Base-by-base conservation (phyloP, 2,329 filamentous ascomycete species). In the Diaporthe velutina region DNA sequence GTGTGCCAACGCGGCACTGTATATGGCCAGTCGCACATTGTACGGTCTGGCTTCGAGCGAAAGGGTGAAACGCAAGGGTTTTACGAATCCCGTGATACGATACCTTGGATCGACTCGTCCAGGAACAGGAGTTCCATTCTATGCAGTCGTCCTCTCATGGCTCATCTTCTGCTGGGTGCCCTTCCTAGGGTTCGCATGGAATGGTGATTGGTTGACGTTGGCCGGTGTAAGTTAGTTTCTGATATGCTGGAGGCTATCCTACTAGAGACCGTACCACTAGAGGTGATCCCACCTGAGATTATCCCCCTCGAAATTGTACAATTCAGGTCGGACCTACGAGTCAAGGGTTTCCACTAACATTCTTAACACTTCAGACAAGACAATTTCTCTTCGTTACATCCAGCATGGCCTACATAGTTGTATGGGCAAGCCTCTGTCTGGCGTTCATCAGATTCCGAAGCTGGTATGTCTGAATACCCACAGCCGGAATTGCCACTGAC, bases 321-420 rank as follows among this genome's bases (percentile, higher is more conserved):
- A n/a, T n/a, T n/a, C n/a, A n/a, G n/a, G n/a, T n/a, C n/a, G n/a
- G n/a, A n/a, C n/a, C n/a, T n/a, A n/a, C n/a, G n/a, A n/a, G n/a
- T n/a, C n/a, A n/a, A n/a, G n/a, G n/a, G n/a, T n/a, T 17, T 25
- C 30, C 3, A 28, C 45, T 67, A 38, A 66, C 10, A 2, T 13
- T n/a, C 25, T 5, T 15, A 2, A 8, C 10, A 17, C 17, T 38
- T 25, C 22, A 75, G 73, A 50, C 73, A 15, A 72, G 58, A 17
- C 52, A 67, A 42, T 75, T 75, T 8, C 70, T 75, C n/a, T 75
- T 75, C 9, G 52, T 75, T 17, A 68, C 73, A n/a, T 75, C 73
- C 4, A 75, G 73, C 22, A 75, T 73, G 70, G 73, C 73, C 6
- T 75, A 57, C 13, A 50, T 75, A 35, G 60, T 73, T 35, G 73